These are phyloP conservation scores for Lepidium didymum DNA, from an alignment of 345 rosid species.

Conservation along the genomic window DNA sequence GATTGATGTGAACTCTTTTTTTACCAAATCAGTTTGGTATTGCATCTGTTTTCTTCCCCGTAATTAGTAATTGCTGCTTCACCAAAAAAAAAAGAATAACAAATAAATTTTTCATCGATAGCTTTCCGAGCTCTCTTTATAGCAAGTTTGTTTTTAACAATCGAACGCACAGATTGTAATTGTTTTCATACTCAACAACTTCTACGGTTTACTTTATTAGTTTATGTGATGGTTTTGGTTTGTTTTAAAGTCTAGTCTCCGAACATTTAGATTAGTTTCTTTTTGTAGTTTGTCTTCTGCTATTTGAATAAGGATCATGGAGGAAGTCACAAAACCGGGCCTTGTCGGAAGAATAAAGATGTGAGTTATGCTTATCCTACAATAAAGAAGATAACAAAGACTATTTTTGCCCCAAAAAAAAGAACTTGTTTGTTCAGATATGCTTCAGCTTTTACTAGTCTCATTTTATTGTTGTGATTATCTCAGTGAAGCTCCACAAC, in stretches of 20 bases:
- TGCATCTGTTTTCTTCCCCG: too few relatives aligned
- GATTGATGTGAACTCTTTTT: too few relatives aligned
- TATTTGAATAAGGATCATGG: conserved; percentile 17
- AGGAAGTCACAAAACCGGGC: conserved; percentile 2
- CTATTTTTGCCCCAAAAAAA: neutral
- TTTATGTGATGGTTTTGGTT: neutral
- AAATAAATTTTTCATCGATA: too few relatives aligned
- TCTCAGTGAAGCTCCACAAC: conserved; percentile 60
- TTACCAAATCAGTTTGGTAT: too few relatives aligned
- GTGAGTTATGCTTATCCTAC: conserved; percentile 32
- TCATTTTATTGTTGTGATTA: neutral
- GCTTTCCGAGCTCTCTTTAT: too few relatives aligned
- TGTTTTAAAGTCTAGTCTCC: neutral
- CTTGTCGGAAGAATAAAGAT: conserved; percentile 23
- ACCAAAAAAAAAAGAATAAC: too few relatives aligned
- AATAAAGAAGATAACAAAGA: neutral
- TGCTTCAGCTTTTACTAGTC: neutral
- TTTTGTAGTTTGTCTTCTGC: conserved; percentile 2
- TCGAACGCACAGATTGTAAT: too few relatives aligned
- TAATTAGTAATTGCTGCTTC: too few relatives aligned
- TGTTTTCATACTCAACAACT: neutral
- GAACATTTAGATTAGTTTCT: neutral
- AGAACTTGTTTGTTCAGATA: neutral
- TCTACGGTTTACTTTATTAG: neutral
- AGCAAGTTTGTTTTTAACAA: too few relatives aligned